Conservation (phyloP, 2,329 filamentous ascomycete species). For the Xylariaceae sp. region DNA sequence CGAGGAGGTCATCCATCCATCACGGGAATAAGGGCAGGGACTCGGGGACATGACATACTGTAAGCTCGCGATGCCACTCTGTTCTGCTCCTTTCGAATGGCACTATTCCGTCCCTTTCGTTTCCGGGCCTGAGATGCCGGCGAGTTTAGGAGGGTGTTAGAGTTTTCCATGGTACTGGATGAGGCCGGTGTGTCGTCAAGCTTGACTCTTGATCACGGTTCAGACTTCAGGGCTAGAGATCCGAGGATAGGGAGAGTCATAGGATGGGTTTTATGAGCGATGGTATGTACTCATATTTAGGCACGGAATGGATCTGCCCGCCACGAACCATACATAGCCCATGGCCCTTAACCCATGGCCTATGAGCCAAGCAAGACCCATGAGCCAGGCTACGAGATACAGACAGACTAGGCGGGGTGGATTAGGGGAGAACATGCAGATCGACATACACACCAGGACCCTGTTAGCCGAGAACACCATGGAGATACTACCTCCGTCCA, state of each 20-base stretch:
- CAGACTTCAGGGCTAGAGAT: not conserved
- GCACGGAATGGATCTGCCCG: not conserved
- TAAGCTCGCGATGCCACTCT: constrained; percentile 30
- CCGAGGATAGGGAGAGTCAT: not conserved
- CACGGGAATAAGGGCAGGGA: not conserved
- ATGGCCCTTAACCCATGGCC: no score
- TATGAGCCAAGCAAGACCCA: not conserved
- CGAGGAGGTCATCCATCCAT: not conserved
- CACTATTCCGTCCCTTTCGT: constrained; percentile 29
- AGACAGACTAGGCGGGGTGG: not conserved
- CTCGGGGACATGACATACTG: constrained; percentile 26
- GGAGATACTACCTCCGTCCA: not conserved
- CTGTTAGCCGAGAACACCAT: not conserved
- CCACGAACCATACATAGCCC: no score
- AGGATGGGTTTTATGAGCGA: not conserved
- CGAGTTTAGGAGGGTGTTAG: constrained; percentile 12
- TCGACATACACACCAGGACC: not conserved
- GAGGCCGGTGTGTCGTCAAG: not conserved
- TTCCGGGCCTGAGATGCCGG: constrained; percentile 17
- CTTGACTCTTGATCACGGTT: not conserved
- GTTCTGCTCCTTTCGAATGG: constrained; percentile 31
- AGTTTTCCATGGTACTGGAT: constrained; percentile 22
- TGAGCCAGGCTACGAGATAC: not conserved
- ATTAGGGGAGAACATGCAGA: not conserved
- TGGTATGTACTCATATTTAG: not conserved